phyloP scores from a whole-genome alignment of 2,329 filamentous ascomycete species.

The Dryadomyces sulphureus region DNA sequence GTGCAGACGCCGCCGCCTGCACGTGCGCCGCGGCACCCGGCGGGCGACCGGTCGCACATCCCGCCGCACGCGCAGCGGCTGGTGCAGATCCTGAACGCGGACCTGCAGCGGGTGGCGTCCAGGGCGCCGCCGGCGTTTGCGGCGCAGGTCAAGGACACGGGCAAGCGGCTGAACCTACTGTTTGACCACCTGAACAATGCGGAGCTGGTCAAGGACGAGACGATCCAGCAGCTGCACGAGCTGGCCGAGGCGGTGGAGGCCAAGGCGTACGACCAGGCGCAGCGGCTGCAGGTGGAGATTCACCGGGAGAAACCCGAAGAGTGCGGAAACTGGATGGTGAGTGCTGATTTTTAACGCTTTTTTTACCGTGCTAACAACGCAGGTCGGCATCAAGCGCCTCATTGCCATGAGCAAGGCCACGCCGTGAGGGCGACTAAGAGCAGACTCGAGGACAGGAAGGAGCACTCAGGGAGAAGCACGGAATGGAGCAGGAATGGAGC shows the following conservation, averaged over 20 bases:
- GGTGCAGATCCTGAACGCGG: conserved; percentile 64
- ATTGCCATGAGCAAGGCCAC: conserved; percentile 50
- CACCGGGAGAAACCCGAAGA: conserved; percentile 65
- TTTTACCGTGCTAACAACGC: background rate
- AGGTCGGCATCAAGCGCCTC: conserved; percentile 49
- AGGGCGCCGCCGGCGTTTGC: conserved; percentile 79
- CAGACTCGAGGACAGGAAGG: no score
- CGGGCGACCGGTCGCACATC: conserved; percentile 84
- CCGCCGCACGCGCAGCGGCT: conserved; percentile 60
- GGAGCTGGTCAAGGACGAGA: conserved; percentile 71
- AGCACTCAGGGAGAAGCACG: no score
- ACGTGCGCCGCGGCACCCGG: conserved; percentile 53
- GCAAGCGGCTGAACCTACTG: conserved; percentile 82
- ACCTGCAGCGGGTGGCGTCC: conserved; percentile 78
- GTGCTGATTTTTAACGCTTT: conserved; percentile 13
- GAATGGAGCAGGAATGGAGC: no score
- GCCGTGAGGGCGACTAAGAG: conserved; percentile 18
- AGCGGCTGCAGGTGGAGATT: conserved; percentile 58
- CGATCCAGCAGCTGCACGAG: conserved; percentile 49
- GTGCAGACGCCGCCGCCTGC: conserved; percentile 24
- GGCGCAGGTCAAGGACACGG: conserved; percentile 80
- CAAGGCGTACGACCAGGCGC: conserved; percentile 54
- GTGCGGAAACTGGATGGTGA: conserved; percentile 78
- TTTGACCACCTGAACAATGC: conserved; percentile 97
- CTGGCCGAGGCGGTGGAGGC: conserved; percentile 51